Base-by-base conservation (phyloP, 495 filamentous ascomycete genomes). In the Venustampulla echinocandica region DNA sequence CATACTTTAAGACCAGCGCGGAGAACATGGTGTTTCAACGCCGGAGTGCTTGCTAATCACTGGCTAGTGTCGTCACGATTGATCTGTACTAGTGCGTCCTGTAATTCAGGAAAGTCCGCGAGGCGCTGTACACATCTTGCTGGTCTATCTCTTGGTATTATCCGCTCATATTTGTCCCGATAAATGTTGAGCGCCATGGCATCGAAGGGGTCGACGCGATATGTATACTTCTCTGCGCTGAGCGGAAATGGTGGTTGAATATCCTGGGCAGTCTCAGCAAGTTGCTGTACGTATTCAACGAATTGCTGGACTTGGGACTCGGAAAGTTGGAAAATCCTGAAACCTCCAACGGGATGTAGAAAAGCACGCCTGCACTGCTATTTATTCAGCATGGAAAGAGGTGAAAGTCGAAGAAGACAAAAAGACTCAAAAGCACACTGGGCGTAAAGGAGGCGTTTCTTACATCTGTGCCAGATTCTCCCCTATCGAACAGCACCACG, bases 401-500 rank as follows among this genome's bases (percentile, higher is more conserved):
- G 21, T 30, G 3, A 36, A 22, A 22, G 22, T 34, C 34, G 24
- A 42, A 22, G 24, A 42, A 34, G n/a, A n/a, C n/a, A n/a, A n/a
- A n/a, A n/a, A n/a, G n/a, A n/a, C n/a, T n/a, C n/a, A n/a, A n/a
- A n/a, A n/a, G n/a, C n/a, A n/a, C n/a, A n/a, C n/a, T 20, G 32
- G 28, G 38, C 13, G 13, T 39, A 11, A 27, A 37, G 20, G 36
- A 15, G 36, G 10, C 41, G 11, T 28, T 38, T 10, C 40, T 44
- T 50, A 38, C 47, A 18, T 50, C 47, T 25, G 15, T 39, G 20
- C 45, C 4, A 22, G 41, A 39, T 47, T 41, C 10, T 37, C 34
- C 44, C 30, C 61, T 44, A 38, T 64, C 60, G 33, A 67, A 65
- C 6, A 61, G 22, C 3, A 57, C 50, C 13, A n/a, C 60, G n/a